Base-by-base conservation (phyloP, 108 stramenopile species). In the Nitzschia sp. region DNA sequence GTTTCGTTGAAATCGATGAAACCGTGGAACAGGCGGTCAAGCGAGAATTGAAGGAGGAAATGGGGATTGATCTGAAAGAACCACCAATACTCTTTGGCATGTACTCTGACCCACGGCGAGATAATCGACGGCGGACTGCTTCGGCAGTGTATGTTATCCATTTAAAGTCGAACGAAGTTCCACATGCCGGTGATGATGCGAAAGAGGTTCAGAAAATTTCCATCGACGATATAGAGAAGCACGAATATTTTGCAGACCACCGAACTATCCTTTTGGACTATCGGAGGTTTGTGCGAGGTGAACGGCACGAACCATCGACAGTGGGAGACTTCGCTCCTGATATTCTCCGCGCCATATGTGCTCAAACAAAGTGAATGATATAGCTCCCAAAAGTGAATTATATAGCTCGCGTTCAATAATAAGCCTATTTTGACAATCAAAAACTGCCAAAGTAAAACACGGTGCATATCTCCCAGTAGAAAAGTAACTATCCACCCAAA, bases 51-150 rank as follows among this genome's bases (percentile, higher is more conserved):
- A 41, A 77, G 53, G 94, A 95, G 71, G 94, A 95, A 74, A 92
- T 89, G 66, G 84, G 79, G 35, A 71, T 92, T 30, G 53, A 56
- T 59, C 54, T 77, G 32, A 2, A 53, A 3, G 28, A 44, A 48
- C 50, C 69, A 66, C 75, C 84, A 53, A 68, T 54, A 55, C 62
- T 94, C 26, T 68, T 91, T 45, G 93, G 93, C 9, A 73, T 90
- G 13, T 94, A 91, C 61, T 88, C 86, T 11, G 93, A 94, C 78
- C 90, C 93, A n/a, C 77, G 86, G 11, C 82, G 93, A 25, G 93
- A 94, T 38, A 80, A 74, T 66, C 90, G 93, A 46, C 83, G 88
- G 19, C 75, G 78, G 33, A 88, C 81, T 28, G 83, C 82, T 9
- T 77, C 75, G 33, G 70, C 78, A 11, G 82, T 84, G 3, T 94